Percentiles rank a stretch among this genome's conserved stretches.
These are phyloP conservation scores for Mariannaea sp. DNA, from an alignment of 2,329 filamentous ascomycete genomes.

Conservation along the genomic window DNA sequence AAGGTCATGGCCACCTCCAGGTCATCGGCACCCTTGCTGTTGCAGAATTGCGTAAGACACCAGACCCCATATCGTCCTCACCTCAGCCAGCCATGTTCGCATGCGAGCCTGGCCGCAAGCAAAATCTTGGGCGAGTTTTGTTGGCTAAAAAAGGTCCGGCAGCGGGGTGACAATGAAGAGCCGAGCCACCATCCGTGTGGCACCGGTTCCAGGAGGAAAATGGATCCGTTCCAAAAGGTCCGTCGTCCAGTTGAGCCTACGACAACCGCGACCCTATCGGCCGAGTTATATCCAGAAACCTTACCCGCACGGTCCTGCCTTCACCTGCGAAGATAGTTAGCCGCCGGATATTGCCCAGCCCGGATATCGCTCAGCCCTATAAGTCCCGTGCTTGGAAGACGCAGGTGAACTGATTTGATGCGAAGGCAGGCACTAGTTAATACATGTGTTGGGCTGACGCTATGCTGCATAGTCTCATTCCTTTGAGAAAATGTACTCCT, in stretches of 20 bases:
- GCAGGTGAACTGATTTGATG: conserved; percentile 16
- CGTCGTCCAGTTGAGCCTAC: neutral
- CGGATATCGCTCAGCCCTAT: conserved; percentile 21
- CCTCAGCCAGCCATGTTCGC: neutral
- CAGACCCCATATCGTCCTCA: neutral
- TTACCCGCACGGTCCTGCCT: conserved; percentile 11
- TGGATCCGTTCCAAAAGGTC: conserved; percentile 12
- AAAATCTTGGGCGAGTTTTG: neutral
- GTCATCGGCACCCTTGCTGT: conserved; percentile 2
- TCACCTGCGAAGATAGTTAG: conserved; percentile 2
- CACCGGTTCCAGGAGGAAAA: conserved; percentile 10
- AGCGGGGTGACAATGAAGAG: conserved; percentile 17
- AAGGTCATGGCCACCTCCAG: conserved; percentile 1
- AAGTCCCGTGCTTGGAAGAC: neutral
- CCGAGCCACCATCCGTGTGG: conserved; percentile 11
- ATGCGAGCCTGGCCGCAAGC: conserved; percentile 1
- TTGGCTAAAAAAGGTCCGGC: neutral
- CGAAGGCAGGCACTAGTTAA: neutral
- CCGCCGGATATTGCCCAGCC: conserved; percentile 15
- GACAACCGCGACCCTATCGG: conserved; percentile 14
- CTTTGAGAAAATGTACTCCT: conserved; percentile 1
- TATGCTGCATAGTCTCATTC: conserved; percentile 11
- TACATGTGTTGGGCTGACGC: conserved; percentile 13
- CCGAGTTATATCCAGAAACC: conserved; percentile 10
- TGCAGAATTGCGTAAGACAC: conserved; percentile 10